These are phyloP conservation scores for Aspergillus awamori DNA, from an alignment of 2,329 filamentous ascomycete species.

Conservation along the genomic window DNA sequence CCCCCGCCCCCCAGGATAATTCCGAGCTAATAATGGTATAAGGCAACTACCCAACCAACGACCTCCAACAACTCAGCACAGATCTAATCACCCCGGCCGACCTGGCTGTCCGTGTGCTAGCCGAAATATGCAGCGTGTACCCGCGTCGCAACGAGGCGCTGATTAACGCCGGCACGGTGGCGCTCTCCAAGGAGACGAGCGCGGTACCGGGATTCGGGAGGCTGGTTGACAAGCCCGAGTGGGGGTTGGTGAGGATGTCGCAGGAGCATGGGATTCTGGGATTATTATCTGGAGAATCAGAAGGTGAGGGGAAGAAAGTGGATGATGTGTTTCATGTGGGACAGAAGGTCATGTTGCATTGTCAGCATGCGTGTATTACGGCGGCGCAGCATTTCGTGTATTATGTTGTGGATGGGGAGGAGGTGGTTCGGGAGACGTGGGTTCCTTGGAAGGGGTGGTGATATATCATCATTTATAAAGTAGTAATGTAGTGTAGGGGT, in stretches of 20 bases:
- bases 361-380: slow-evolving; percentile 79
- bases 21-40: too few relatives aligned
- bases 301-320: slow-evolving; percentile 33
- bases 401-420: slow-evolving; percentile 63
- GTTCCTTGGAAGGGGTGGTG: slow-evolving; percentile 34
- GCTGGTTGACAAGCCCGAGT: slow-evolving; percentile 63
- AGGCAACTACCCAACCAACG: slow-evolving; percentile 71
- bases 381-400: slow-evolving; percentile 72
- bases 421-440: slow-evolving; percentile 30
- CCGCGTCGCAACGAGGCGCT: slow-evolving; percentile 64
- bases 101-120: slow-evolving; percentile 56
- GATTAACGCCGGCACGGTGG: slow-evolving; percentile 69
- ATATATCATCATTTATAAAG: neutral
- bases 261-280: slow-evolving; percentile 77
- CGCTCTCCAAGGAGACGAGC: slow-evolving; percentile 72
- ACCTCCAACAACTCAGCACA: slow-evolving; percentile 77
- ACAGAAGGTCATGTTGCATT: slow-evolving; percentile 71
- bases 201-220: slow-evolving; percentile 71
- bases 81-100: slow-evolving; percentile 51
- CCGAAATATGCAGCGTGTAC: slow-evolving; percentile 71
- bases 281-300: slow-evolving; percentile 49
- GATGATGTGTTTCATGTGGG: slow-evolving; percentile 59
- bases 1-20: too few relatives aligned
- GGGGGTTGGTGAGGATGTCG: slow-evolving; percentile 67
- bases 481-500: neutral